Base-by-base conservation (phyloP, 1,284 basidiomycete species). In the Cutaneotrichosporon cavernicola region DNA sequence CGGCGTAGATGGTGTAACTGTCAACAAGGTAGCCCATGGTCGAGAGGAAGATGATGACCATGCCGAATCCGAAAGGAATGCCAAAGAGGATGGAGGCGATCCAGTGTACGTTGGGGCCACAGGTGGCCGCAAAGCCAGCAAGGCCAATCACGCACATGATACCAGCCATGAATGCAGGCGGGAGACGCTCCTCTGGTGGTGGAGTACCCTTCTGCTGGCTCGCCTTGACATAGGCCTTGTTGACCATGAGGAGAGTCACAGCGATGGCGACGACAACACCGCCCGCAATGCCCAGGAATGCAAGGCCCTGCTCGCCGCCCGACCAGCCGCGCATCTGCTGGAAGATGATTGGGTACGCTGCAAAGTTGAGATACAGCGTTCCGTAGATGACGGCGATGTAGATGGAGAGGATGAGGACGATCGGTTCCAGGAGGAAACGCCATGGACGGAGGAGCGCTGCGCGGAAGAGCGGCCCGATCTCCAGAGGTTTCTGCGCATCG, bases 231-330 rank as follows among this genome's bases (percentile, higher is more conserved):
- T 89, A 89, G 60, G 86, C 78, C 59, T 81, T 82, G 73, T 88
- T 87, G 72, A 71, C 71, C 62, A 65, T 68, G 62, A 73, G 62
- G 36, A 81, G 81, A 70, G 87, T 86, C 70, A 86, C 84, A 18
- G 85, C 74, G 2, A 85, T 83, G 34, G 86, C 84, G 7, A 85
- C 73, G 22, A 85, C 65, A 61, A 86, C 84, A 0, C 88, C 88
- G 22, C 87, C 71, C 0, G 88, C 86, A 52, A 89, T 83, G 49
- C 87, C 87, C 22, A 89, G 81, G 78, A 89, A 89, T 0, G 87
- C 86, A 4, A 89, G 83, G 5, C 88, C 88, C 14, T 84, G 83
- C 69, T 86, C 72, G 14, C 88, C 88, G 0, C 85, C 78, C 22
- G 83, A 84, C 81, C 88, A 90, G 32, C 84, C 83, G 36, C 85